These are phyloP conservation scores for Centella asiatica DNA, from an alignment of 129 eudicot species.

Conservation along the genomic window DNA sequence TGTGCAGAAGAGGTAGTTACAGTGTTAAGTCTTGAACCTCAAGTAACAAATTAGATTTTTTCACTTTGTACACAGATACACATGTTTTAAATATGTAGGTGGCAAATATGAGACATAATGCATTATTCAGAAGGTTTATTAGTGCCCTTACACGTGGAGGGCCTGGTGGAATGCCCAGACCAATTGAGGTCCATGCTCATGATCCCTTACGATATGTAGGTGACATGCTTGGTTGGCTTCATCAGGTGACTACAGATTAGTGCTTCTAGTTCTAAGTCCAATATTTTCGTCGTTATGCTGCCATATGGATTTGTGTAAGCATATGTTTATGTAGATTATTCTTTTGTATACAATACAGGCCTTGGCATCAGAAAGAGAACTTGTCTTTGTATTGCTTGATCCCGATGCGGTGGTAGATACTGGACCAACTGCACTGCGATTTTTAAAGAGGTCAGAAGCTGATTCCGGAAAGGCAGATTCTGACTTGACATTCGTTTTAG, in stretches of 20 bases:
- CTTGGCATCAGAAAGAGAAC: conserved; percentile 98
- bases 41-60: conserved; percentile 8
- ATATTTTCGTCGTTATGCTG: neutral
- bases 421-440: conserved; percentile 67
- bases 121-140: conserved; percentile 84
- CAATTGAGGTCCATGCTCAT: conserved; percentile 98
- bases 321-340: neutral
- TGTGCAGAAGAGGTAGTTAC: conserved; percentile 91
- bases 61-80: neutral
- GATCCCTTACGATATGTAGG: conserved; percentile 97
- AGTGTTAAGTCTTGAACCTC: conserved; percentile 5
- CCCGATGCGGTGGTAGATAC: conserved; percentile 76
- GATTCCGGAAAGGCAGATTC: conserved; percentile 51
- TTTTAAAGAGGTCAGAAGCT: conserved; percentile 40
- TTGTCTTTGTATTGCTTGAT: conserved; percentile 82
- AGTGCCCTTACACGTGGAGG: conserved; percentile 99
- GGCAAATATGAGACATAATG: conserved; percentile 97
- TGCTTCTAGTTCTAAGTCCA: conserved; percentile 11
- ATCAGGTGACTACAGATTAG: conserved; percentile 50
- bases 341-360: conserved; percentile 44
- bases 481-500: conserved; percentile 84
- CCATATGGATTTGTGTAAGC: neutral
- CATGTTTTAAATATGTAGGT: conserved; percentile 35
- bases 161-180: conserved; percentile 98
- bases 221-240: conserved; percentile 98